Conservation (phyloP, 73 alveolate genomes). For the Paramecium biaurelia region DNA sequence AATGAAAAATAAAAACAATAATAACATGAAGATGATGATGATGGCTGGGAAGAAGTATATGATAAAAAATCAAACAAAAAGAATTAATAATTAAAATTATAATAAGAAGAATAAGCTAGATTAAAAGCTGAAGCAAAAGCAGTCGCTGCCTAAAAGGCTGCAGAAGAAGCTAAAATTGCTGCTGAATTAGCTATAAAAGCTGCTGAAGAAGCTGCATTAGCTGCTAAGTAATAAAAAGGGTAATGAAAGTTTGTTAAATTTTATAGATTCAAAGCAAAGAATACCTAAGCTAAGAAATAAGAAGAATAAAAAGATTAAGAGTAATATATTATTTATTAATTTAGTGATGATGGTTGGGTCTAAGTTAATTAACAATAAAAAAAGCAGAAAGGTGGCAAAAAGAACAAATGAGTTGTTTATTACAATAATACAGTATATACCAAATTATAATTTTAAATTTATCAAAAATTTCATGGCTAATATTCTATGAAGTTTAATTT, state of each 20-base stretch:
- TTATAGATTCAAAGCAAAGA: background rate
- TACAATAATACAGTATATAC: background rate
- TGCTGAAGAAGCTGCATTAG: background rate
- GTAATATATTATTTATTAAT: background rate
- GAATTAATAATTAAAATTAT: background rate
- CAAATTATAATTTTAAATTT: background rate
- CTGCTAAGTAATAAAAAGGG: background rate
- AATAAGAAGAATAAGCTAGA: background rate
- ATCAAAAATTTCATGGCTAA: background rate
- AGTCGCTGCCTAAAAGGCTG: background rate
- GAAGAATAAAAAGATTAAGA: background rate
- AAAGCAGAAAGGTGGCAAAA: background rate
- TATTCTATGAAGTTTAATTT: background rate
- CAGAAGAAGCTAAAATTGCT: background rate
- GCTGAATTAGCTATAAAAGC: background rate
- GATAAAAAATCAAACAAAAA: background rate
- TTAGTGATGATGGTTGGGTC: background rate
- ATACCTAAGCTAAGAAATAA: background rate
- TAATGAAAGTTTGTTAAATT: background rate
- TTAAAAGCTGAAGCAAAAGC: background rate
- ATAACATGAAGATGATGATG: slow-evolving; percentile 15
- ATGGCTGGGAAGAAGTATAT: background rate
- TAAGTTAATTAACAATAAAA: background rate
- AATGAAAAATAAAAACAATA: background rate
- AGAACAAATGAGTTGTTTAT: background rate